Percentiles rank a stretch among this genome's conserved stretches.
These are phyloP conservation scores for Ogataea parapolymorpha DNA, from an alignment of 805 yeast genomes.

Conservation along the genomic window DNA sequence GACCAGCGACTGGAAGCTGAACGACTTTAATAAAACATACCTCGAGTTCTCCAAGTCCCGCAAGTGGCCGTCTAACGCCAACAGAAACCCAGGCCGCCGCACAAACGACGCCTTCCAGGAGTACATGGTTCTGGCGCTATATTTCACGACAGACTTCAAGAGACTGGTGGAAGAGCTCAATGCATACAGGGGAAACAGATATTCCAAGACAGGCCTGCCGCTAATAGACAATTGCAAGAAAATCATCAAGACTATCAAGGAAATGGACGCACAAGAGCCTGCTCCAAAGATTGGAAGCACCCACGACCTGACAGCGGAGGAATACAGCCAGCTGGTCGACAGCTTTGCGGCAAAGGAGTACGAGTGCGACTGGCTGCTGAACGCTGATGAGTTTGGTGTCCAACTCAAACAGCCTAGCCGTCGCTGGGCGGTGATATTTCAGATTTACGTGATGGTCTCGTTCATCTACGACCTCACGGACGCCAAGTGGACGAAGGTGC, in stretches of 20 bases:
- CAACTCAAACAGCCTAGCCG: constrained; percentile 19
- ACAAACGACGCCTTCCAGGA: constrained; percentile 15
- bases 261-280: constrained; percentile 11
- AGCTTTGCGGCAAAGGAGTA: constrained; percentile 15
- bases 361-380: constrained; percentile 31
- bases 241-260: constrained; percentile 14
- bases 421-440: constrained; percentile 20
- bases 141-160: constrained; percentile 18
- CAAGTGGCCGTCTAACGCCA: constrained; percentile 15
- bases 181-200: constrained; percentile 11
- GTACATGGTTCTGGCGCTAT: constrained; percentile 16
- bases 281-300: not conserved
- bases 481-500: constrained; percentile 20
- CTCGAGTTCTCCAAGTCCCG: constrained; percentile 17
- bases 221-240: constrained; percentile 14
- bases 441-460: constrained; percentile 25
- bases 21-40: constrained; percentile 18
- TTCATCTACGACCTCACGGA: constrained; percentile 19
- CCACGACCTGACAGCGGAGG: constrained; percentile 5
- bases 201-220: constrained; percentile 8
- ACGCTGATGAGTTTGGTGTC: constrained; percentile 20
- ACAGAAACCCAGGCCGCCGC: constrained; percentile 10
- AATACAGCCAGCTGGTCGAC: constrained; percentile 8
- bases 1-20: constrained; percentile 28
- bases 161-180: constrained; percentile 20